These are phyloP conservation scores for Filobasidium uniguttulatum DNA, from an alignment of 1,284 basidiomycete genomes.

Conservation along the genomic window DNA sequence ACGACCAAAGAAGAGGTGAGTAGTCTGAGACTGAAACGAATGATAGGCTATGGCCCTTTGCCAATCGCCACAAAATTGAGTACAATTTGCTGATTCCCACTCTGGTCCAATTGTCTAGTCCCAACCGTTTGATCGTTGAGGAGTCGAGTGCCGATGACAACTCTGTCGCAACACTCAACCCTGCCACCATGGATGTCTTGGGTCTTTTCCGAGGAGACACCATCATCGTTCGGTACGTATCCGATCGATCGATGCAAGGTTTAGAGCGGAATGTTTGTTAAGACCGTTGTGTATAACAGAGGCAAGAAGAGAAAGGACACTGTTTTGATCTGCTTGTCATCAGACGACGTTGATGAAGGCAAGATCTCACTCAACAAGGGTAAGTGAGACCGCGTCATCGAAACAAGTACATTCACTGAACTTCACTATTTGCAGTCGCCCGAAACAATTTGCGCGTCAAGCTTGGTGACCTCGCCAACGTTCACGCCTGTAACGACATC, in stretches of 20 bases:
- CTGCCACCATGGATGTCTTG: slow-evolving; percentile 89
- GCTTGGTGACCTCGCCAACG: slow-evolving; percentile 87
- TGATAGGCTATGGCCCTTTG: too few species aligned
- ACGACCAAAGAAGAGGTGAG: slow-evolving; percentile 88
- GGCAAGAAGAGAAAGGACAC: slow-evolving; percentile 94
- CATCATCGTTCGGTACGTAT: slow-evolving; percentile 64
- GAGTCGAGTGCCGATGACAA: slow-evolving; percentile 80
- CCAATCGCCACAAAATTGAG: too few species aligned
- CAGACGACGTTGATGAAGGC: slow-evolving; percentile 92
- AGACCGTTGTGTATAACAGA: slow-evolving; percentile 38
- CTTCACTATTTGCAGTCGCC: slow-evolving; percentile 50
- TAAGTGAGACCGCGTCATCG: slow-evolving; percentile 20
- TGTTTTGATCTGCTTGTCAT: slow-evolving; percentile 86
- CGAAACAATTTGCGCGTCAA: slow-evolving; percentile 97
- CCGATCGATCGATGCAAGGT: too few species aligned
- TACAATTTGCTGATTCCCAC: too few species aligned
- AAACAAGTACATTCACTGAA: not conserved
- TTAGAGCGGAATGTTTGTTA: slow-evolving; percentile 2
- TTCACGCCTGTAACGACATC: slow-evolving; percentile 93
- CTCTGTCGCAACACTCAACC: slow-evolving; percentile 81
- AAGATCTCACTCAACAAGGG: slow-evolving; percentile 96
- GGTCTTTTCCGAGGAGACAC: slow-evolving; percentile 91
- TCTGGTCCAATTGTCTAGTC: too few species aligned
- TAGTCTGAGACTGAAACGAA: too few species aligned
- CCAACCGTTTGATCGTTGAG: slow-evolving; percentile 87